Evolutionary conservation across 2,329 filamentous ascomycete genomes (phyloP).

Genomic region (Trichophaea hybrida): DNA sequence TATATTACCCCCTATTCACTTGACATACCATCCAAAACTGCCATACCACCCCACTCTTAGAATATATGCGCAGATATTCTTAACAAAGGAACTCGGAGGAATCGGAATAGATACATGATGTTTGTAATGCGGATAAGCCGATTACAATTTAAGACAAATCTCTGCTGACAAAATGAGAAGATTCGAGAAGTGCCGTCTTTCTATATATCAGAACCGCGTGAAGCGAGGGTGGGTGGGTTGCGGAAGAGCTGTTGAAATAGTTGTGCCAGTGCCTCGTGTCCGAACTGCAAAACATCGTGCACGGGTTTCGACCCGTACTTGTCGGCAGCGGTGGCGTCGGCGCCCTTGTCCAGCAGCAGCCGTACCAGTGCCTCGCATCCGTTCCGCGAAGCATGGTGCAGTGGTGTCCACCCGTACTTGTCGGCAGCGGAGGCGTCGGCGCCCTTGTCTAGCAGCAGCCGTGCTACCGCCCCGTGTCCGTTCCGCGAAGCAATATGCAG

Average conservation of each 20-base stretch:
- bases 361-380: slow-evolving; percentile 5
- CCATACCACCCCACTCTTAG: too few species aligned
- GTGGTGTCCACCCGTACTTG: slow-evolving; percentile 12
- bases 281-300: slow-evolving; percentile 6
- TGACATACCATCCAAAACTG: too few species aligned
- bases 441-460: slow-evolving; percentile 7
- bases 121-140: too few species aligned
- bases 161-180: too few species aligned
- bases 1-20: too few species aligned
- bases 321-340: slow-evolving; percentile 1
- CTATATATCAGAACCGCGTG: too few species aligned
- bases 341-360: slow-evolving; percentile 11
- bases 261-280: slow-evolving; percentile 1
- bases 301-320: slow-evolving; percentile 7
- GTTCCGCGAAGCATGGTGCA: slow-evolving; percentile 8
- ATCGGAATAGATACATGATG: too few species aligned
- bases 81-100: too few species aligned
- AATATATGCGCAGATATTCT: too few species aligned
- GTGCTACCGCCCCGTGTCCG: slow-evolving; percentile 5
- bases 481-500: slow-evolving; percentile 6
- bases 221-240: too few species aligned
- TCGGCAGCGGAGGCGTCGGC: slow-evolving; percentile 10
- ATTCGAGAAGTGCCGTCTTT: too few species aligned
- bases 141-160: too few species aligned
- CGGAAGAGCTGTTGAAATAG: background rate